phyloP scores from a whole-genome alignment of 305 asterid genomes.

The Fraxinus albicans region DNA sequence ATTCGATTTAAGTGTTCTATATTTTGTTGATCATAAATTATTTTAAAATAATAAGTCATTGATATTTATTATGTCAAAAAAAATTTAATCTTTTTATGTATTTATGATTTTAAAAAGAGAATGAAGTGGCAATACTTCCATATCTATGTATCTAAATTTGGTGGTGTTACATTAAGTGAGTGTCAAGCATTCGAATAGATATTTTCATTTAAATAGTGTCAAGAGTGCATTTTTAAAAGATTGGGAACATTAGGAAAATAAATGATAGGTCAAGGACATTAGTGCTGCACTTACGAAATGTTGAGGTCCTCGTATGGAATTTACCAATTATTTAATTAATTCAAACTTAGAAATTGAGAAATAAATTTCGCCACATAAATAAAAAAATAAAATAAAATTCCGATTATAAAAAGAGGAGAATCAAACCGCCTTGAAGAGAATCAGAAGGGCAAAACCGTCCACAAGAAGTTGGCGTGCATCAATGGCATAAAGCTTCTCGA shows the following conservation, averaged over 20 bases:
- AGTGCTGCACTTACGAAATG: background rate
- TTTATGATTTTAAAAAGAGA: too few species aligned
- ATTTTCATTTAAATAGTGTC: background rate
- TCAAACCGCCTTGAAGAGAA: background rate
- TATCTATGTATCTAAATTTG: too few species aligned
- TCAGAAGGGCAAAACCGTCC: conserved; percentile 43
- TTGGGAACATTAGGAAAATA: background rate
- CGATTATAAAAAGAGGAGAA: background rate
- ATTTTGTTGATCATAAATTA: background rate
- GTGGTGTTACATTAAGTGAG: background rate
- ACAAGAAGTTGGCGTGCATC: conserved; percentile 51
- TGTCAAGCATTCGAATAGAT: background rate
- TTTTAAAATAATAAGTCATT: too few species aligned
- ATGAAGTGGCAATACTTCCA: too few species aligned
- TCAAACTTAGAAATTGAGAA: background rate
- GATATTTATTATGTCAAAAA: background rate
- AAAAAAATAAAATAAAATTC: too few species aligned
- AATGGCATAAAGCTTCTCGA: conserved; percentile 49
- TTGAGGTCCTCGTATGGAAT: background rate
- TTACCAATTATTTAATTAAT: background rate
- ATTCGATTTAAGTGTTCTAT: background rate
- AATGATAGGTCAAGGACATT: background rate
- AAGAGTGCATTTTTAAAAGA: background rate
- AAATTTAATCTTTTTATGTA: background rate
- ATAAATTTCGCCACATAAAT: background rate